Base-by-base conservation (phyloP, 2,329 filamentous ascomycete species). In the Zasmidium citrigriseum region DNA sequence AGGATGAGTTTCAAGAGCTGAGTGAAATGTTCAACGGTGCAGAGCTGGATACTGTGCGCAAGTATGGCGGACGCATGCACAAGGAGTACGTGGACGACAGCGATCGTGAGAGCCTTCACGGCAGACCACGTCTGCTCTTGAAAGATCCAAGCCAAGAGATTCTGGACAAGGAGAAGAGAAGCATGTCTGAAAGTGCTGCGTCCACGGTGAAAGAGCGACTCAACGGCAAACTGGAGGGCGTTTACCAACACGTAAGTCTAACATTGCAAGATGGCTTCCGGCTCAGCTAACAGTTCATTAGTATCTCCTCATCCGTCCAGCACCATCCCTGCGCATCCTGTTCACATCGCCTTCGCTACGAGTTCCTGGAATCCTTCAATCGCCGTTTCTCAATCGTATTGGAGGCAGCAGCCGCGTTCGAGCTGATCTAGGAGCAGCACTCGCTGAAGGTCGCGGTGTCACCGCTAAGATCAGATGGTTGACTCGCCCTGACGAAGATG, bases 391-490 rank as follows among this genome's bases (percentile, higher is more conserved):
- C 24, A 71, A 77, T 60, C 76, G 78, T 53, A 80, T 81, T 54
- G 78, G 78, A 18, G 82, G 82, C 54, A 80, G 77, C 38, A 70
- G 73, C 3, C 76, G 81, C 11, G 80, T 85, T 2, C 79, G 82
- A 24, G 77, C 81, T 14, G 82, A 84, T 34, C 75, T 86, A 3
- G 72, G 76, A 18, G 75, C 78, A n/a, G 88, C 89, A 0, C 81
- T 93, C 21, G 81, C 82, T 4, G 83, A 87, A 65, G 88, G 88
- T 0, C 83, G 85, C 46, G 87, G 88, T 48, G 86, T 92, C 4
- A 92, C 89, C 1, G 88, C 88, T 3, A 90, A 90, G 69, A 83
- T 93, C 14, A 83, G 84, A 53, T 93, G 89, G 89, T 75, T 90
- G 1, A 80, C 78, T 47, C 77, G 78, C 23, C 63, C 76, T 1